Conservation (phyloP, 345 rosid genomes). For the Pistacia integerrima region DNA sequence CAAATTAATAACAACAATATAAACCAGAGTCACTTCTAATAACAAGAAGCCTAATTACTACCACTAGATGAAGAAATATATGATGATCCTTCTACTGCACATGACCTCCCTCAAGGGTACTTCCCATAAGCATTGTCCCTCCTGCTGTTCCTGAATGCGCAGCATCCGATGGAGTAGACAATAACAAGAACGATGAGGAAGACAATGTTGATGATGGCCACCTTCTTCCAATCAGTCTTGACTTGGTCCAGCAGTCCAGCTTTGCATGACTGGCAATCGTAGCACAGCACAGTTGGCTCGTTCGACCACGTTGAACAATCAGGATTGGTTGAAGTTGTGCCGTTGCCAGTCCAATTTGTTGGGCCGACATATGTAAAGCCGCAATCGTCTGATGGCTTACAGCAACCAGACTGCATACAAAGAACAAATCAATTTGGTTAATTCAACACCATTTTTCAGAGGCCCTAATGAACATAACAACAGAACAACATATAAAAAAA, state of each 20-base stretch:
- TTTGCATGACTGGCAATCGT: conserved; percentile 80
- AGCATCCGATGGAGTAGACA: conserved; percentile 77
- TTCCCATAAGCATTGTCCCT: conserved; percentile 42
- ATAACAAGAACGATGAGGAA: conserved; percentile 74
- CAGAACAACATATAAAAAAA: background rate
- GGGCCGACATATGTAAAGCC: conserved; percentile 56
- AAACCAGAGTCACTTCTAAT: background rate
- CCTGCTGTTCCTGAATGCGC: conserved; percentile 81
- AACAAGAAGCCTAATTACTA: background rate
- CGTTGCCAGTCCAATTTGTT: conserved; percentile 52
- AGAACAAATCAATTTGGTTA: too few relatives aligned
- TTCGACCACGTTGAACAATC: conserved; percentile 68
- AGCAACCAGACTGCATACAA: conserved; percentile 79
- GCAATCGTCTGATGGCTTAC: conserved; percentile 84
- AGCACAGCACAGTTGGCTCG: conserved; percentile 48
- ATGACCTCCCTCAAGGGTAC: conserved; percentile 23
- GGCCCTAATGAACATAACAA: too few relatives aligned
- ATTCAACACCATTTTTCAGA: too few relatives aligned
- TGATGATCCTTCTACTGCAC: background rate
- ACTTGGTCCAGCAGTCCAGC: conserved; percentile 81
- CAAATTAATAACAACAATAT: background rate
- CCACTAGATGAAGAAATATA: background rate
- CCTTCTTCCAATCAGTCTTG: conserved; percentile 73
- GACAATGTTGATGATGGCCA: conserved; percentile 60
- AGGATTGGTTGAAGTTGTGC: conserved; percentile 30